A percentile compares a stretch with the other conserved stretches of the same genome.
These are phyloP conservation scores for Trichoderma gracile DNA, from an alignment of 2,329 filamentous ascomycete genomes.

Conservation along the genomic window DNA sequence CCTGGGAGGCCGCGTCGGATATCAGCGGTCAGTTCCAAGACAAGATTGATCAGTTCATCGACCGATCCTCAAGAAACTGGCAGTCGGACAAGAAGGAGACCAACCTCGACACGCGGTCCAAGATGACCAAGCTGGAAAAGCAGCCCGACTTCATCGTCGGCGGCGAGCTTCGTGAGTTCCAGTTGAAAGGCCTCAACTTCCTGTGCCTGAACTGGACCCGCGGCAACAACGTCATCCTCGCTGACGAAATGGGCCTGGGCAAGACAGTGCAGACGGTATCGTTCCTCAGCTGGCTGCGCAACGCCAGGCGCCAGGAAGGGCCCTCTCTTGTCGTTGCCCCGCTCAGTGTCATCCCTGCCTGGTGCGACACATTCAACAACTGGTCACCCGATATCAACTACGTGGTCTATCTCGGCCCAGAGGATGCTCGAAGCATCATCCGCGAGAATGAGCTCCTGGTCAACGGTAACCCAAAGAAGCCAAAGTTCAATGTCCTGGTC, in stretches of 20 bases:
- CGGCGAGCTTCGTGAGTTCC: conserved; percentile 87
- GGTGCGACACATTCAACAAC: conserved; percentile 95
- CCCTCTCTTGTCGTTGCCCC: conserved; percentile 97
- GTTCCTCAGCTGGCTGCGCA: conserved; percentile 95
- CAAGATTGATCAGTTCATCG: conserved; percentile 88
- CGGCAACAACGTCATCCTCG: conserved; percentile 92
- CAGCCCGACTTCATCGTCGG: conserved; percentile 84
- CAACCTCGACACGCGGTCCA: conserved; percentile 71
- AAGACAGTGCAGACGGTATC: conserved; percentile 98
- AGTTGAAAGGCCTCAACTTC: conserved; percentile 92
- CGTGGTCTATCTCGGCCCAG: conserved; percentile 91
- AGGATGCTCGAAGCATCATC: conserved; percentile 82
- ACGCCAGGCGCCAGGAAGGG: conserved; percentile 85
- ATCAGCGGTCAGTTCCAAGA: conserved; percentile 78
- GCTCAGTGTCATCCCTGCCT: conserved; percentile 93
- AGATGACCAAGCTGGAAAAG: conserved; percentile 71
- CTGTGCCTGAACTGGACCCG: conserved; percentile 94
- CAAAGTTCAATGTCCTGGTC: conserved; percentile 95
- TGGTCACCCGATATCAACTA: conserved; percentile 98
- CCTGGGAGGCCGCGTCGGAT: conserved; percentile 81
- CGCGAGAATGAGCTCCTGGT: conserved; percentile 86
- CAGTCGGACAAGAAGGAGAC: conserved; percentile 76
- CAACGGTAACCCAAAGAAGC: conserved; percentile 81
- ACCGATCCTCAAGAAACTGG: conserved; percentile 79
- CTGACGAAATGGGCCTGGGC: conserved; percentile 97